phyloP scores from a whole-genome alignment of 2,329 filamentous ascomycete genomes.

The Nothophaeocryptopus gaeumannii region DNA sequence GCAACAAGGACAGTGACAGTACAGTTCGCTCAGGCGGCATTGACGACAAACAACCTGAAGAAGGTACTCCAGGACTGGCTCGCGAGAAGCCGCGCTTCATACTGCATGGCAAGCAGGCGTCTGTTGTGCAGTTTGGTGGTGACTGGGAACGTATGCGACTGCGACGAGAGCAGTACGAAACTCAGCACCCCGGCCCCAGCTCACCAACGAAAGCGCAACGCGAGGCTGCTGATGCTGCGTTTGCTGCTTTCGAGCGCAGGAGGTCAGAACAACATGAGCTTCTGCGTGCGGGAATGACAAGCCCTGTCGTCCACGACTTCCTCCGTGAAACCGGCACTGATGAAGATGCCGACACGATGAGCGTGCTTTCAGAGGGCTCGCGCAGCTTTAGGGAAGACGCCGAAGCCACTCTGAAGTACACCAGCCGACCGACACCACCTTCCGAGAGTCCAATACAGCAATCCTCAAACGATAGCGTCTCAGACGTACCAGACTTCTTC shows the following conservation, averaged over 20 bases:
- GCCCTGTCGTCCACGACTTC: conserved; percentile 16
- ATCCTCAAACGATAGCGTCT: background rate
- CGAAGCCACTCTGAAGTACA: conserved; percentile 26
- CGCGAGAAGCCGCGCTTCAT: conserved; percentile 87
- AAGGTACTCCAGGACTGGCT: conserved; percentile 64
- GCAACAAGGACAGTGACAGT: conserved; percentile 69
- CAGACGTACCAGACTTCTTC: conserved; percentile 12
- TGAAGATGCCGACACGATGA: conserved; percentile 20
- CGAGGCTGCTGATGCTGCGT: conserved; percentile 10
- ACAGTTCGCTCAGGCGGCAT: conserved; percentile 44
- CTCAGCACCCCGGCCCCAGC: conserved; percentile 10
- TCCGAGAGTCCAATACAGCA: background rate
- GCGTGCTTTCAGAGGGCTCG: conserved; percentile 20
- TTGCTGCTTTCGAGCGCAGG: conserved; percentile 14
- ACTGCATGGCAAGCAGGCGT: conserved; percentile 96
- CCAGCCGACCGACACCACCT: conserved; percentile 6
- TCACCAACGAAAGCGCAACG: conserved; percentile 1
- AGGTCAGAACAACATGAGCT: conserved; percentile 19
- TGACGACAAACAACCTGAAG: conserved; percentile 15
- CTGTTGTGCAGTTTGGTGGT: conserved; percentile 92
- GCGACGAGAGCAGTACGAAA: conserved; percentile 31
- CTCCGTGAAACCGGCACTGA: conserved; percentile 12
- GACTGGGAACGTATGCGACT: conserved; percentile 58
- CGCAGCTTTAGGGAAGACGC: conserved; percentile 27
- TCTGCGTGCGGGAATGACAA: conserved; percentile 16